Base-by-base conservation (phyloP, 2,329 filamentous ascomycete genomes). In the Venturia effusa region DNA sequence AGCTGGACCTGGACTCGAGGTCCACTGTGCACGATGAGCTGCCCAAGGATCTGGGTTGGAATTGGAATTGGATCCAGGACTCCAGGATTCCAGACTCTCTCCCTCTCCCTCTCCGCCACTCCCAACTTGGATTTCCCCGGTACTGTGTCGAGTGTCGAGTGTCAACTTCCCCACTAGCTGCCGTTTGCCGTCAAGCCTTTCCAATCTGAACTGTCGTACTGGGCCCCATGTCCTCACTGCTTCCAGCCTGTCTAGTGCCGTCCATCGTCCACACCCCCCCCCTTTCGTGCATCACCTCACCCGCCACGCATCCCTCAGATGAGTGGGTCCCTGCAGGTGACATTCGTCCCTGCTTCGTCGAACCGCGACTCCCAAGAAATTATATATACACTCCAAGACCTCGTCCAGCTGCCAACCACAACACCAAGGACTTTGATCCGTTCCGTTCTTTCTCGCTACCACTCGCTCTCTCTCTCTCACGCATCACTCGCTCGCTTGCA, bases 261-360 rank as follows among this genome's bases (percentile, higher is more conserved):
- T n/a, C n/a, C n/a, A n/a, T n/a, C n/a, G n/a, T n/a, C n/a, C n/a
- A n/a, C n/a, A n/a, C n/a, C n/a, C n/a, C n/a, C n/a, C 24, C 24
- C 24, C 48, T 19, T 57, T 57, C 19, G 27, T 57, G 51, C 13
- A 57, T n/a, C 17, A 57, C 27, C 27, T 34, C 17, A 57, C 30
- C 27, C 10, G 10, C 10, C 37, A 39, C 37, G 37, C 2, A 17
- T 57, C 51, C 24, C 51, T 51, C 27, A 4, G 51, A 57, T 57
- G 19, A 57, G 19, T 57, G 51, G n/a, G 27, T 19, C 51, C 51
- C 51, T 57, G 51, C 51, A 57, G 51, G 6, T 34, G 15, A 34
- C 30, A 34, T 74, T 73, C 1, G 73, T 74, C 51, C 51, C 51
- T 57, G 51, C 27, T n/a, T 57, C 27, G 27, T 22, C 15, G 3